Evolutionary conservation across 306 rosid genomes (phyloP).

Genomic region (Heteromeles arbutifolia): DNA sequence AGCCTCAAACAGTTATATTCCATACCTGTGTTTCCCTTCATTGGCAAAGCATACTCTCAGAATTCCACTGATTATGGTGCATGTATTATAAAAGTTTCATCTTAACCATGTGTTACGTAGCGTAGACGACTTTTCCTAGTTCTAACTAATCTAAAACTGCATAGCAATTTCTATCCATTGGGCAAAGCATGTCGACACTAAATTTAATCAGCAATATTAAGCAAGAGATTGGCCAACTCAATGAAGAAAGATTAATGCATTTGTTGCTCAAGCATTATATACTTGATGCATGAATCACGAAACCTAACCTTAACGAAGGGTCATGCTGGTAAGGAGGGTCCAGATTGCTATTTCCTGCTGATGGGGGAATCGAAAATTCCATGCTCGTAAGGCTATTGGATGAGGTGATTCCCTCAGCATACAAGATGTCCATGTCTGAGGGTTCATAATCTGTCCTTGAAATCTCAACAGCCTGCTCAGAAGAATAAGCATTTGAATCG

Average conservation of each 20-base stretch:
- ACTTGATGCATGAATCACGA: neutral
- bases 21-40: neutral
- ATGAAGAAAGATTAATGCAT: neutral
- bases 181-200: neutral
- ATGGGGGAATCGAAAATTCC: conserved; percentile 52
- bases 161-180: neutral
- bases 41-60: neutral
- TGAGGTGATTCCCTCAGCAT: conserved; percentile 60
- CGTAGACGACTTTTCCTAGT: neutral
- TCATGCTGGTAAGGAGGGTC: conserved; percentile 33
- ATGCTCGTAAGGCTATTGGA: conserved; percentile 48
- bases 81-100: neutral
- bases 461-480: conserved; percentile 62
- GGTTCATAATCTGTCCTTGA: conserved; percentile 53
- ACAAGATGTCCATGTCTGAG: conserved; percentile 63
- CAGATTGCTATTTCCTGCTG: conserved; percentile 25
- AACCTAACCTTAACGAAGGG: conserved; percentile 41
- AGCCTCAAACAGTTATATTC: neutral
- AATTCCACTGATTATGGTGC: neutral
- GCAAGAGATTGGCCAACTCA: neutral
- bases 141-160: neutral
- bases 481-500: conserved; percentile 6
- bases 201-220: neutral
- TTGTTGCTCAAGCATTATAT: neutral
- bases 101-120: neutral